Conservation (phyloP, 805 yeast genomes). For the Saturnispora sekii region DNA sequence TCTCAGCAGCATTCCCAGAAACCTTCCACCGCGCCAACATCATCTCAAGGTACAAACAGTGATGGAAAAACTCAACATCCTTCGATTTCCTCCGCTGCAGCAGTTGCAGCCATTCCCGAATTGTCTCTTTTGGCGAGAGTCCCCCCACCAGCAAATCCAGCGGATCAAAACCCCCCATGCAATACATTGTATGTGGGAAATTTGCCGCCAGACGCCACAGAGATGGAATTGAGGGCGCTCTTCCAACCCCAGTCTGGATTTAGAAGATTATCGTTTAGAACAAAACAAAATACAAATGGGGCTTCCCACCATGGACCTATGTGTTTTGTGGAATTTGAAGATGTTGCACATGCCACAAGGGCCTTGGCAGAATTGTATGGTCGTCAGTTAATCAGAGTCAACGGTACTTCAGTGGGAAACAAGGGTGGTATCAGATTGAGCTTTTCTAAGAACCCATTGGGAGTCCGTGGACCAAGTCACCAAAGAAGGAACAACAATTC, state of each 20-base stretch:
- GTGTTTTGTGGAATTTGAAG: conserved; percentile 99
- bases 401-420: conserved; percentile 29
- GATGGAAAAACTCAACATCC: conserved; percentile 8
- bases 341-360: conserved; percentile 84
- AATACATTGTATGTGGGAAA: conserved; percentile 95
- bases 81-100: background rate
- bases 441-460: conserved; percentile 92
- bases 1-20: conserved; percentile 6
- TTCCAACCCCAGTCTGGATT: conserved; percentile 89
- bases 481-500: conserved; percentile 18
- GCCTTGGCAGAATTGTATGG: conserved; percentile 94
- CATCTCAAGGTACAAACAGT: conserved; percentile 10
- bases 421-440: conserved; percentile 94
- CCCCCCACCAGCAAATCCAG: conserved; percentile 94
- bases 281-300: conserved; percentile 37
- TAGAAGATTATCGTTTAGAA: conserved; percentile 84
- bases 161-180: conserved; percentile 98
- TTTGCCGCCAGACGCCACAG: conserved; percentile 94
- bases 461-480: conserved; percentile 66
- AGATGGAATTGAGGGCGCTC: conserved; percentile 77
- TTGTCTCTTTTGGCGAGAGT: conserved; percentile 66
- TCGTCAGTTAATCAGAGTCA: conserved; percentile 74
- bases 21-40: conserved; percentile 4
- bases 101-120: conserved; percentile 36
- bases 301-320: conserved; percentile 79